Evolutionary conservation across 805 yeast genomes (phyloP).

Genomic region (Suhomyces emberorum): DNA sequence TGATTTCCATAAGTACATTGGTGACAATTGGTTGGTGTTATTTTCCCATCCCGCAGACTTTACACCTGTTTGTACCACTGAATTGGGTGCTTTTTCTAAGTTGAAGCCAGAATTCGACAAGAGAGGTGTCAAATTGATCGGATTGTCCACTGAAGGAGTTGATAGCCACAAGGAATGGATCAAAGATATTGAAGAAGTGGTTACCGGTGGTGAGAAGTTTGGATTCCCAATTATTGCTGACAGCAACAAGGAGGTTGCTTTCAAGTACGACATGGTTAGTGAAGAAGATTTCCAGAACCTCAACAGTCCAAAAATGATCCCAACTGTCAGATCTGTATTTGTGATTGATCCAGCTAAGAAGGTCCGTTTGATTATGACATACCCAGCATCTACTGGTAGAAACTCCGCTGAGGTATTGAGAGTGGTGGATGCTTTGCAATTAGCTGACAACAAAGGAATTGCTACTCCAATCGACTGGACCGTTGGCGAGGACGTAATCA

Average conservation of each 20-base stretch:
- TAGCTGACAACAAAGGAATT: constrained; percentile 56
- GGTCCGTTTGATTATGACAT: constrained; percentile 59
- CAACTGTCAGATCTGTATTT: constrained; percentile 70
- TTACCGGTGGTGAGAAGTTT: constrained; percentile 49
- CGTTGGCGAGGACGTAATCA: constrained; percentile 69
- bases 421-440: constrained; percentile 67
- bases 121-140: constrained; percentile 64
- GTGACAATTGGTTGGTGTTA: constrained; percentile 60
- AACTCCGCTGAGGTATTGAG: constrained; percentile 73
- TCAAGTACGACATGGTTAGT: constrained; percentile 66
- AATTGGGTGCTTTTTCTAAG: constrained; percentile 71
- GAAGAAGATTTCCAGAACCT: constrained; percentile 65
- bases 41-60: constrained; percentile 78
- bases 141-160: constrained; percentile 62
- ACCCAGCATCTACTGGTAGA: constrained; percentile 75
- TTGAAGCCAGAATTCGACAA: constrained; percentile 65
- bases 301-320: constrained; percentile 60
- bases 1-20: constrained; percentile 61
- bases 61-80: constrained; percentile 80
- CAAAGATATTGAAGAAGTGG: constrained; percentile 66
- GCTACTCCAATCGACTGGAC: constrained; percentile 75
- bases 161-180: constrained; percentile 67
- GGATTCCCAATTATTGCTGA: constrained; percentile 71
- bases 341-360: constrained; percentile 66
- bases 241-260: constrained; percentile 56